Conservation (phyloP, 2,329 filamentous ascomycete genomes). For the Hirsutella thompsonii region DNA sequence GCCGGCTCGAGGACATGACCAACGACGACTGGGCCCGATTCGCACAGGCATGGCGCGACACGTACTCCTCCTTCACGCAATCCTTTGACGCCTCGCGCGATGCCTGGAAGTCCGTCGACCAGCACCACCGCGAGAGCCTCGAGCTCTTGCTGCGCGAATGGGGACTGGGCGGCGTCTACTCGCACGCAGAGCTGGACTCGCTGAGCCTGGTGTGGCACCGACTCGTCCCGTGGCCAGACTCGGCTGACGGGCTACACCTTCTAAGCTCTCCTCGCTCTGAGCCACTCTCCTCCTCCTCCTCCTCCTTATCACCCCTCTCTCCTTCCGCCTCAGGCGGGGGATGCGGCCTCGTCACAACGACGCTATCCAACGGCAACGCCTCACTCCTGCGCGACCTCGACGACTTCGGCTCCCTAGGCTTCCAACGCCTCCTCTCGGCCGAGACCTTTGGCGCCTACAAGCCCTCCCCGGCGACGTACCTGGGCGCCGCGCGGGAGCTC, state of each 20-base stretch:
- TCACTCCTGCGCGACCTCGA: slow-evolving; percentile 54
- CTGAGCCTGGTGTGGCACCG: slow-evolving; percentile 62
- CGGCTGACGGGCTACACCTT: slow-evolving; percentile 37
- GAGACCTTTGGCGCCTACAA: slow-evolving; percentile 68
- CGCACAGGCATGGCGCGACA: slow-evolving; percentile 56
- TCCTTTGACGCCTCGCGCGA: slow-evolving; percentile 32
- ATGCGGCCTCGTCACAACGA: slow-evolving; percentile 42
- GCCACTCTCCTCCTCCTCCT: too few relatives aligned
- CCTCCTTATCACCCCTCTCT: too few relatives aligned
- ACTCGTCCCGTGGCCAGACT: slow-evolving; percentile 57
- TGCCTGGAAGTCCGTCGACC: slow-evolving; percentile 57
- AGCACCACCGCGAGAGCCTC: slow-evolving; percentile 56
- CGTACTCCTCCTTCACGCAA: slow-evolving; percentile 49
- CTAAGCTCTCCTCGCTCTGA: slow-evolving; percentile 27
- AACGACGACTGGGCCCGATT: slow-evolving; percentile 48
- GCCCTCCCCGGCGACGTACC: slow-evolving; percentile 54
- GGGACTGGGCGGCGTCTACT: slow-evolving; percentile 45
- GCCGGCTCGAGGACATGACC: slow-evolving; percentile 36
- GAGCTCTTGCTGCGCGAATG: slow-evolving; percentile 41
- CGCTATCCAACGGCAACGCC: slow-evolving; percentile 64
- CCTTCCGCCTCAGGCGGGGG: too few relatives aligned
- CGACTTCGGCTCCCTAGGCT: slow-evolving; percentile 44
- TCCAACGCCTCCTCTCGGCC: slow-evolving; percentile 48
- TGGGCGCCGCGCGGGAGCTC: slow-evolving; percentile 49
- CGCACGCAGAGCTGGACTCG: slow-evolving; percentile 46